Percentiles rank a stretch among this genome's conserved stretches.
phyloP scores from a whole-genome alignment of 129 eudicot species.

The Helianthus annuus region DNA sequence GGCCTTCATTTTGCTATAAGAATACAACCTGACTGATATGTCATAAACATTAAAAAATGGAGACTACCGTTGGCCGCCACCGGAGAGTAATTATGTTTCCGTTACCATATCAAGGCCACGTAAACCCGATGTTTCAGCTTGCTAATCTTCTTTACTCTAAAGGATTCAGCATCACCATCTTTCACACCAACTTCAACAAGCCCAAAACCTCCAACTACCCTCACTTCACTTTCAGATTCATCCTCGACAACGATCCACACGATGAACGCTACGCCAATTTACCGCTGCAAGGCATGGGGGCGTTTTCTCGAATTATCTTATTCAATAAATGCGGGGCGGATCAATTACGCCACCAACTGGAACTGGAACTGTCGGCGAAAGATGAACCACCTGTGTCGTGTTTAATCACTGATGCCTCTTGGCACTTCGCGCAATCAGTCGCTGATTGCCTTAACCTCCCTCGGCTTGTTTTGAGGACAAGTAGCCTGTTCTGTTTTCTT shows the following conservation, averaged over 20 bases:
- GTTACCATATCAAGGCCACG: conserved; percentile 63
- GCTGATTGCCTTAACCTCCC: conserved; percentile 45
- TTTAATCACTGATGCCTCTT: conserved; percentile 54
- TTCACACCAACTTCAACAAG: conserved; percentile 54
- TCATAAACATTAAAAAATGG: background rate
- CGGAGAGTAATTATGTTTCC: conserved; percentile 46
- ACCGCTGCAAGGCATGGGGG: conserved; percentile 11
- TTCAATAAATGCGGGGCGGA: conserved; percentile 37
- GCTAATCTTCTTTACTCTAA: conserved; percentile 56
- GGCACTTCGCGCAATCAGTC: conserved; percentile 39
- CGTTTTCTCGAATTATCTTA: conserved; percentile 5
- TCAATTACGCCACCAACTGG: conserved; percentile 34
- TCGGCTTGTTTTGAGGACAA: conserved; percentile 47
- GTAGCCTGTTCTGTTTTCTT: conserved; percentile 37
- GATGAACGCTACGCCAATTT: conserved; percentile 20
- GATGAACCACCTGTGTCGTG: conserved; percentile 36
- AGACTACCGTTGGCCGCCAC: conserved; percentile 6
- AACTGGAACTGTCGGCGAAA: conserved; percentile 12
- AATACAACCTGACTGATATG: no score
- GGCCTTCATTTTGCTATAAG: conserved; percentile 12
- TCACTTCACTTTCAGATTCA: conserved; percentile 43
- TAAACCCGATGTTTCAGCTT: conserved; percentile 68
- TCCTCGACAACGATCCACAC: conserved; percentile 28
- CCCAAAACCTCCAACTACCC: conserved; percentile 49
- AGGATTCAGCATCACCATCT: conserved; percentile 58